A percentile compares a stretch with the other conserved stretches of the same genome.
Conservation (phyloP, 345 rosid genomes). For the Salix udensis region DNA sequence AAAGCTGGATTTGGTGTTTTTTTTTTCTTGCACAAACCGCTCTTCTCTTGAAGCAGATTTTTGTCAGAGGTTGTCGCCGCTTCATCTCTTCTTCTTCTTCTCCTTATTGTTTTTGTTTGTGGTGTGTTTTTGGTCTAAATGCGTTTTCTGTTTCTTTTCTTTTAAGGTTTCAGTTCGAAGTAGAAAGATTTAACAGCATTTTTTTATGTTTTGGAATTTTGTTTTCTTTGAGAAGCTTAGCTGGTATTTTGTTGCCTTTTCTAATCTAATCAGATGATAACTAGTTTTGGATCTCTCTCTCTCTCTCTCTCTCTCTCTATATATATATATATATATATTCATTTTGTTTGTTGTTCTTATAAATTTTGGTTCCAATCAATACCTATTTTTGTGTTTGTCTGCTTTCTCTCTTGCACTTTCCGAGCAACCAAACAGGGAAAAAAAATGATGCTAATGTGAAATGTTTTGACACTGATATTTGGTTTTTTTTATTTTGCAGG, state of each 20-base stretch:
- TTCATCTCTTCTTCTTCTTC: background rate
- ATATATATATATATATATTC: no score
- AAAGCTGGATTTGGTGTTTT: background rate
- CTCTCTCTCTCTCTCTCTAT: no score
- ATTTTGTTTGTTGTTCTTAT: background rate
- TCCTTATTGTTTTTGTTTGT: background rate
- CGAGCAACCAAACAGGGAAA: slow-evolving; percentile 9
- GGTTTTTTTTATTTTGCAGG: slow-evolving; percentile 19
- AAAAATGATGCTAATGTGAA: background rate
- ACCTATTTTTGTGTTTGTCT: no score
- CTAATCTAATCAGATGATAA: background rate
- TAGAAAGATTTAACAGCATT: no score
- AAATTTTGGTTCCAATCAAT: background rate
- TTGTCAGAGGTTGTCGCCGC: background rate
- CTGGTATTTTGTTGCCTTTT: background rate
- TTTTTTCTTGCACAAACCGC: background rate
- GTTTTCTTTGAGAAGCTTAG: background rate
- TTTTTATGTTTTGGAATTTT: background rate
- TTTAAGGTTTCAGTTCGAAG: no score
- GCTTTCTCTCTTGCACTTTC: slow-evolving; percentile 12
- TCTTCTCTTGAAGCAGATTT: background rate
- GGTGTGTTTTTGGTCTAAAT: no score
- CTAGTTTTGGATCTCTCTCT: background rate
- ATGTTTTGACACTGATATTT: slow-evolving; percentile 4
- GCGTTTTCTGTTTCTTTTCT: no score